These are phyloP conservation scores for Straminergon stramineum DNA, from an alignment of 225 moss, liverwort and hornwort species.

Conservation along the genomic window DNA sequence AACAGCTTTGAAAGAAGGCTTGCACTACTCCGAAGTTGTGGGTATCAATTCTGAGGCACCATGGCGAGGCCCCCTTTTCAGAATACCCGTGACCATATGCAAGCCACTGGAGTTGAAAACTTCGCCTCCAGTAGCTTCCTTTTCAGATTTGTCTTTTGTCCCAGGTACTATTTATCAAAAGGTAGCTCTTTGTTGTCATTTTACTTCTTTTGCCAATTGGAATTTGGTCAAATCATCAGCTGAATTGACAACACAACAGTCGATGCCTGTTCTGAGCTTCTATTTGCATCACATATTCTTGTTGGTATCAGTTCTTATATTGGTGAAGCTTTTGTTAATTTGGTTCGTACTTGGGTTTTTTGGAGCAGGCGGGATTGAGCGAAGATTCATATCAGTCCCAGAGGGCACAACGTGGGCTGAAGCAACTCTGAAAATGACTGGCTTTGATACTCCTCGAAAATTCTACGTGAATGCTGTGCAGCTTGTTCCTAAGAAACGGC, in stretches of 20 bases:
- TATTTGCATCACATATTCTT: neutral
- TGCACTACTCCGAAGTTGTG: slow-evolving; percentile 83
- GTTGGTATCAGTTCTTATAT: neutral
- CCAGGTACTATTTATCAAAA: slow-evolving; percentile 43
- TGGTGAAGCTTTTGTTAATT: neutral
- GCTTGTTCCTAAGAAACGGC: slow-evolving; percentile 72
- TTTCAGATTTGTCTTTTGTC: slow-evolving; percentile 70
- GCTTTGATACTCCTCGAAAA: slow-evolving; percentile 88
- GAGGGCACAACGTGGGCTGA: slow-evolving; percentile 96
- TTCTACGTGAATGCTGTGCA: slow-evolving; percentile 82
- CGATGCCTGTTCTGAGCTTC: neutral
- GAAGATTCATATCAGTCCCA: slow-evolving; percentile 91
- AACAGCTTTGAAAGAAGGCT: slow-evolving; percentile 60
- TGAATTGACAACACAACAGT: neutral
- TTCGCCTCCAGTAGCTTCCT: slow-evolving; percentile 46
- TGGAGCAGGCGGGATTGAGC: slow-evolving; percentile 65
- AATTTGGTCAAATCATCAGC: neutral
- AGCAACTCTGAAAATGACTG: slow-evolving; percentile 59
- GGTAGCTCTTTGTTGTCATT: neutral
- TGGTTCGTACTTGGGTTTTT: neutral
- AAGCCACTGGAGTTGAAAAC: slow-evolving; percentile 66
- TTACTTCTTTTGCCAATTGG: neutral
- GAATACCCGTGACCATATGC: slow-evolving; percentile 79
- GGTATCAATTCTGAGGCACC: slow-evolving; percentile 71
- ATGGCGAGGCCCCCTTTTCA: slow-evolving; percentile 92